Evolutionary conservation across 345 rosid species (phyloP), one percentile per base, ranked within the genome.

Genomic region (Acer saccharum): DNA sequence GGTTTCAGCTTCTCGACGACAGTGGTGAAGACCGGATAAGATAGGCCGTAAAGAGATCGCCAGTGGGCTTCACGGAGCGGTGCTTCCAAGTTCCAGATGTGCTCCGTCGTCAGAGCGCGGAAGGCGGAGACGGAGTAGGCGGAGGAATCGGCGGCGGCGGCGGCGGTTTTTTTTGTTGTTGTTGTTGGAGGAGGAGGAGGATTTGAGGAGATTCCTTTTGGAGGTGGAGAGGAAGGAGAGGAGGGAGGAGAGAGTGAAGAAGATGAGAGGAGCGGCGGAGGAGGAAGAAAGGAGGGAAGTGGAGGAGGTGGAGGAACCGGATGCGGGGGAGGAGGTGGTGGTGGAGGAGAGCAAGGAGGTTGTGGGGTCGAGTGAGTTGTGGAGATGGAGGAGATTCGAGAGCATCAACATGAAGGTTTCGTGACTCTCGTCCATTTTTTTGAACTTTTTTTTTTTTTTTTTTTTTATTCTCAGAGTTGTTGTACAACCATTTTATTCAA

Each of bases 1-100:
- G 99, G 99, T 16, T 91, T 90, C 70, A 94, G 90, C 87, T 96
- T 94, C 0, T 91, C 97, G 23, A 92, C 99, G 76, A 94, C 94
- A 57, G 94, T 94, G 86, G 90, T 90, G 83, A 96, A 96, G 68
- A 92, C 97, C 0, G 95, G 97, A 76, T 91, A 89, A 14, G 98
- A 96, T 46, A 96, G 86, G 4, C 99, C 99, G 84, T 92, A 94
- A 17, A 92, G 75, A 2, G 98, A 89, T 6, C 97, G 83, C 98
- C 99, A 94, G 14, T 87, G 97, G n/a, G 97, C 94, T 69, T 94
- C 98, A 18, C 98, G 94, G 68, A 86, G 86, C 60, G 92, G 97
- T 61, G 92, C 81, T 70, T 93, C 97, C 20, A 91, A 77, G 7
- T 92, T 83, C 97, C 97, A 94, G 86, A 92, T 90, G 87, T 90